phyloP scores from a whole-genome alignment of 257 asterid species.

The Striga asiatica region DNA sequence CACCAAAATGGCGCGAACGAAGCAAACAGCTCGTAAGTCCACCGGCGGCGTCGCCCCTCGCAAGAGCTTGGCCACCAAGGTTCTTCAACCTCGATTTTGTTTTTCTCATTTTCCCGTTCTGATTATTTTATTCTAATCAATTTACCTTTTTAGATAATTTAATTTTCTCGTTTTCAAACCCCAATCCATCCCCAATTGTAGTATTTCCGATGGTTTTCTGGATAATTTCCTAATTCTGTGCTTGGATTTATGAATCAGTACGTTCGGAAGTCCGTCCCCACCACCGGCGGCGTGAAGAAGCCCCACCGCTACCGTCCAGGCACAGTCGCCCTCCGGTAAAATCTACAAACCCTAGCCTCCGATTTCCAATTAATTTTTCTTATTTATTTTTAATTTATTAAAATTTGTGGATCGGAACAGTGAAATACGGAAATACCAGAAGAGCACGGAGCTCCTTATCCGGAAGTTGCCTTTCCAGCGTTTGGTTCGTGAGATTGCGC shows the following conservation, averaged over 20 bases:
- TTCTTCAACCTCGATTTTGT: too few relatives aligned
- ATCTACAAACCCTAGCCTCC: neutral
- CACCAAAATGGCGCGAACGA: constrained; percentile 72
- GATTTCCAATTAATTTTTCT: too few relatives aligned
- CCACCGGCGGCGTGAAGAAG: constrained; percentile 59
- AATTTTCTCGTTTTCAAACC: too few relatives aligned
- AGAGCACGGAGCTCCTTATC: neutral
- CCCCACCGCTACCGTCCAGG: neutral
- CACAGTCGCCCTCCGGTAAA: constrained; percentile 25
- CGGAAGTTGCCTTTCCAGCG: neutral
- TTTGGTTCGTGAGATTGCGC: constrained; percentile 9
- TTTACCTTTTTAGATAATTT: neutral
- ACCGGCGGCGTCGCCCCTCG: constrained; percentile 58
- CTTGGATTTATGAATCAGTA: constrained; percentile 16
- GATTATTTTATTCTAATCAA: neutral
- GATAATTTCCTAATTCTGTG: neutral
- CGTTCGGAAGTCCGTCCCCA: constrained; percentile 51
- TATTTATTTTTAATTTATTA: neutral
- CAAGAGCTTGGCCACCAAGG: constrained; percentile 59
- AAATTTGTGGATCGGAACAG: neutral
- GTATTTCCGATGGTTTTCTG: neutral
- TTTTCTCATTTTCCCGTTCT: neutral
- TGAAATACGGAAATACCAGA: neutral
- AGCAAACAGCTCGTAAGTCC: constrained; percentile 56
- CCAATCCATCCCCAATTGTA: too few relatives aligned